Evolutionary conservation across 2,329 filamentous ascomycete genomes (phyloP), one percentile per base, ranked within the genome.

Genomic region (Penicillium sp.): DNA sequence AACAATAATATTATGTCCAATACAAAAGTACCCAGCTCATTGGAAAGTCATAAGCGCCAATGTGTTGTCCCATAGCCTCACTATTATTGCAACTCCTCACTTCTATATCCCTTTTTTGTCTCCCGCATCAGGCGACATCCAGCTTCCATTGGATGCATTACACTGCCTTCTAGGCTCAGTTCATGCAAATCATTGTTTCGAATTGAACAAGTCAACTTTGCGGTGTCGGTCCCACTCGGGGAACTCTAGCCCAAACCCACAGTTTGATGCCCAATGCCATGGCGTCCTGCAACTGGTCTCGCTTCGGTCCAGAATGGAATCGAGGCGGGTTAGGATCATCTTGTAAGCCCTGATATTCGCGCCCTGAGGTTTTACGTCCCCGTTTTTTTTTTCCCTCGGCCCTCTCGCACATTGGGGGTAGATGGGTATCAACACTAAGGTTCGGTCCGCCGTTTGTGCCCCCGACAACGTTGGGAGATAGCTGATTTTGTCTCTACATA

Each of bases 251-350:
- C 63, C 60, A 51, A 65, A 54, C 46, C 45, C 52, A 47, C 52
- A 46, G 24, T 48, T 64, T 65, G 62, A 59, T 65, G 63, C 63
- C 63, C 63, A 65, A 65, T 63, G 61, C 14, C 55, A 60, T 64
- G 61, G 60, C 60, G 47, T 49, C 51, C 51, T 22, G 43, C 61
- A 60, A 63, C 60, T 64, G 60, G 60, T 52, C 55, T 64, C 53
- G 52, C 58, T 57, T 57, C 54, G 43, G 63, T 58, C 49, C 47
- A 50, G 45, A 60, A 56, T 64, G 42, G 50, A 65, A 65, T 60
- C 16, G 55, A 56, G 47, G 53, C 62, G 61, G 55, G 34, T 48
- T 56, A 52, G 18, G 49, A 50, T 39, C 48, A 55, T 56, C 31
- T 49, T 47, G 36, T 38, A 57, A 40, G 46, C 43, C 49, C 49